Percentiles rank a stretch among this genome's conserved stretches.
Evolutionary conservation across 495 filamentous ascomycete genomes (phyloP).

Genomic region (Xylaria flabelliformis): DNA sequence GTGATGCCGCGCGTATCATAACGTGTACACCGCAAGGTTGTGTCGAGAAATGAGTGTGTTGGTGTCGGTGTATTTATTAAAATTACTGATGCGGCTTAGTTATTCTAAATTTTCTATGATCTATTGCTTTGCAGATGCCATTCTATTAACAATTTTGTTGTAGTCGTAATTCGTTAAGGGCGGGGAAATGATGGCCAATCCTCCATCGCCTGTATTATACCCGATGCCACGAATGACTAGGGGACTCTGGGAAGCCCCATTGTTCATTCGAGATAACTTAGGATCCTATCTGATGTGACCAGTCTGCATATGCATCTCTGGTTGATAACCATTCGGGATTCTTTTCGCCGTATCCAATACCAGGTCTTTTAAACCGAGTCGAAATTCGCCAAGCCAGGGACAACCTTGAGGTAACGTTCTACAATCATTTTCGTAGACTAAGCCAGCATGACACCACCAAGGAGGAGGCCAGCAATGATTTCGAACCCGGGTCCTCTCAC

Average conservation of each 20-base stretch:
- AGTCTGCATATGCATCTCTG: not conserved
- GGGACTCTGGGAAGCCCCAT: not conserved
- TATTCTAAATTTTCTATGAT: conserved; percentile 1
- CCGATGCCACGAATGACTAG: not conserved
- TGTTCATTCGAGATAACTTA: not conserved
- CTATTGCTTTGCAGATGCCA: conserved; percentile 3
- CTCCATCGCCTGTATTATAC: not conserved
- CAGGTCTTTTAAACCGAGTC: not conserved
- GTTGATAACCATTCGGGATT: not conserved
- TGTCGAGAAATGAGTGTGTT: not conserved
- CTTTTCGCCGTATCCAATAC: not conserved
- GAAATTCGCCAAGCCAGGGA: not conserved
- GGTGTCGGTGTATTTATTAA: not conserved
- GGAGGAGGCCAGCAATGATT: conserved; percentile 36
- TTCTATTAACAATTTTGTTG: not conserved
- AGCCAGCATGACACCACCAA: conserved; percentile 34
- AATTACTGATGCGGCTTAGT: conserved; percentile 1
- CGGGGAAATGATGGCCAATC: conserved; percentile 2
- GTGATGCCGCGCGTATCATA: not conserved
- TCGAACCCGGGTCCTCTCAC: conserved; percentile 29
- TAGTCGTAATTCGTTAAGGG: conserved; percentile 16
- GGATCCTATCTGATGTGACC: not conserved
- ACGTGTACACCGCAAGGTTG: not conserved
- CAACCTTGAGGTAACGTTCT: not conserved
- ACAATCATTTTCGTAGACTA: not conserved